These are phyloP conservation scores for Talaromyces piceae DNA, from an alignment of 2,329 filamentous ascomycete species.

Conservation along the genomic window DNA sequence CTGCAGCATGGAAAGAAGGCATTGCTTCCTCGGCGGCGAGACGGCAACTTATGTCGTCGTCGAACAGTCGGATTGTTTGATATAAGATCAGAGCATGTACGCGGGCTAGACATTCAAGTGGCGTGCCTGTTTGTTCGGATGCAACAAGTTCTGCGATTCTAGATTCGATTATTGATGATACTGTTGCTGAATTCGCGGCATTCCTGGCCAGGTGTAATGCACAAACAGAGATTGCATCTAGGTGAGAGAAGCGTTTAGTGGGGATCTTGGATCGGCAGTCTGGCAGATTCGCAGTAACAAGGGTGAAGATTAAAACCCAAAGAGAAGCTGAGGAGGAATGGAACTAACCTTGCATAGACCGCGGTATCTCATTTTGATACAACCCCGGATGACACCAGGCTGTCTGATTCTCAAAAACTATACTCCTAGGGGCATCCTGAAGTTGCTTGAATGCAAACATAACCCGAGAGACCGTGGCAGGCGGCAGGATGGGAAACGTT, in stretches of 20 bases:
- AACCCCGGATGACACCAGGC: slow-evolving; percentile 50
- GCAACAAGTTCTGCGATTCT: slow-evolving; percentile 39
- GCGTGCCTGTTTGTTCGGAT: slow-evolving; percentile 18
- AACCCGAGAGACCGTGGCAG: slow-evolving; percentile 19
- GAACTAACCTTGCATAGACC: slow-evolving; percentile 41
- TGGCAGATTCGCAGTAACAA: not conserved
- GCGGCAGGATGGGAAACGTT: slow-evolving; percentile 9
- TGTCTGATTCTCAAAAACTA: slow-evolving; percentile 44
- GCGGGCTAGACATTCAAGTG: slow-evolving; percentile 33
- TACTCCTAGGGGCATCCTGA: slow-evolving; percentile 33
- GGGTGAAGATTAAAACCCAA: not conserved
- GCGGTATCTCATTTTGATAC: slow-evolving; percentile 47
- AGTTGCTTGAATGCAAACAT: slow-evolving; percentile 40
- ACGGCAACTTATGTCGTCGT: slow-evolving; percentile 41
- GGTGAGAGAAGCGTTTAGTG: not conserved
- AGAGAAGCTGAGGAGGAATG: not conserved
- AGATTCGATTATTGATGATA: slow-evolving; percentile 44
- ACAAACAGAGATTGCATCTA: slow-evolving; percentile 48
- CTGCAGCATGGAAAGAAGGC: slow-evolving; percentile 18
- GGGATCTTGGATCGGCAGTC: too few species aligned
- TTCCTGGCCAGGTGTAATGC: slow-evolving; percentile 48
- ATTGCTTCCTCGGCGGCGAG: slow-evolving; percentile 32
- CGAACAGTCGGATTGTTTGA: slow-evolving; percentile 45
- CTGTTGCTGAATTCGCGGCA: slow-evolving; percentile 39
- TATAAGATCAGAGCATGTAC: slow-evolving; percentile 46